Conservation (phyloP, 345 rosid genomes). For the Psidium friedrichsthalianum region DNA sequence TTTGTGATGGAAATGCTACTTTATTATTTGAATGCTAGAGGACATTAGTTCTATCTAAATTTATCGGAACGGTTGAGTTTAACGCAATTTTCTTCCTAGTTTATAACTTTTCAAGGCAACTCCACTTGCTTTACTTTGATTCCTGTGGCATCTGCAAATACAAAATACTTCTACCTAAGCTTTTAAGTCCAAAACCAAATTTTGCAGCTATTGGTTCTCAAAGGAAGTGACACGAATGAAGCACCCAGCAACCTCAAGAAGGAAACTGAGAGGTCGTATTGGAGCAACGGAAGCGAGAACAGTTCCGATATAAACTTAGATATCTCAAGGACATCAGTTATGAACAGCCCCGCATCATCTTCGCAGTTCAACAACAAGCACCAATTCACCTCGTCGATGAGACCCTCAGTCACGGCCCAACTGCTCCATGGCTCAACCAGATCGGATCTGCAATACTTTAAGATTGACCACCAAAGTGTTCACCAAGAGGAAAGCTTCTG, state of each 20-base stretch:
- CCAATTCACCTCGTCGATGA: neutral
- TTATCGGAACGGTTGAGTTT: neutral
- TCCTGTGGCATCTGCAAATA: neutral
- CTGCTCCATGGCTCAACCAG: neutral
- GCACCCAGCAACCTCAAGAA: neutral
- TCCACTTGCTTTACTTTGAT: neutral
- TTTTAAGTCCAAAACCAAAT: neutral
- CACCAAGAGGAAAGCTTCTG: conserved; percentile 23
- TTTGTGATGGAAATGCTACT: neutral
- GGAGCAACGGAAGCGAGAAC: conserved; percentile 4
- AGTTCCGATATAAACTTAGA: conserved; percentile 6
- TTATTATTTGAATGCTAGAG: neutral
- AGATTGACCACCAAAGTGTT: neutral
- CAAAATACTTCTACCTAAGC: neutral
- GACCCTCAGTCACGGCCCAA: neutral
- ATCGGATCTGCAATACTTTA: neutral
- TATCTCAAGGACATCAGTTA: neutral
- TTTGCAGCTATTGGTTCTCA: neutral
- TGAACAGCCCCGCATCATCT: conserved; percentile 1
- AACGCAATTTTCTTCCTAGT: neutral
- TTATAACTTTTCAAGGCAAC: neutral
- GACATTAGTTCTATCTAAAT: neutral
- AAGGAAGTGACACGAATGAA: neutral
- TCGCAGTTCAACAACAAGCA: neutral
- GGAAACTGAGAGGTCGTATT: neutral